Evolutionary conservation across 345 rosid species (phyloP).

Genomic region (Orychophragmus violaceus): DNA sequence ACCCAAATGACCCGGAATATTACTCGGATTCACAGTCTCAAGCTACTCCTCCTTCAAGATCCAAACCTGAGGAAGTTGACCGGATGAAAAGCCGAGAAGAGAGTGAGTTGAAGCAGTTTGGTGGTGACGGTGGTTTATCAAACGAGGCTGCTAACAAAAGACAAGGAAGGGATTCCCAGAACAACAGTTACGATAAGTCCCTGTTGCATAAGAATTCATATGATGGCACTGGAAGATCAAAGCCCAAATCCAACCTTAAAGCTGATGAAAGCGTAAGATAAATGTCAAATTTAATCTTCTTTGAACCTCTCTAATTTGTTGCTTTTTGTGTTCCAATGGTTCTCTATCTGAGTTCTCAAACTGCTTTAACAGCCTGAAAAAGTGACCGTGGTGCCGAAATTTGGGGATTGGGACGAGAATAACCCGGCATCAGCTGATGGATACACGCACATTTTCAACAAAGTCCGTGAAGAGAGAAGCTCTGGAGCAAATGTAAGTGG

Average conservation of each 20-base stretch:
- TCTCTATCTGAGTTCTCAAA: not conserved
- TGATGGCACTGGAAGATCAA: conserved; percentile 53
- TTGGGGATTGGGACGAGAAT: conserved; percentile 88
- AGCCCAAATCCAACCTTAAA: conserved; percentile 37
- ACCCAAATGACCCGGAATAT: conserved; percentile 73
- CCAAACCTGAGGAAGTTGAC: conserved; percentile 40
- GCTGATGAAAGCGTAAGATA: conserved; percentile 68
- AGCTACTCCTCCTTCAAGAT: conserved; percentile 23
- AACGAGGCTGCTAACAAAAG: conserved; percentile 39
- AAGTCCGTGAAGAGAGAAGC: conserved; percentile 74
- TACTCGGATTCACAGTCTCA: conserved; percentile 42
- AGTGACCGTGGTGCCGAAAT: conserved; percentile 81
- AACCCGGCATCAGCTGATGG: conserved; percentile 82
- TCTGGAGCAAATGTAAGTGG: conserved; percentile 42
- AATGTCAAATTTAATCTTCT: not conserved
- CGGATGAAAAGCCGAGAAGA: conserved; percentile 18
- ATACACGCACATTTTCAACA: conserved; percentile 79
- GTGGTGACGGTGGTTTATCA: conserved; percentile 33
- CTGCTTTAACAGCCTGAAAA: conserved; percentile 44
- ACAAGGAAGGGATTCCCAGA: conserved; percentile 50
- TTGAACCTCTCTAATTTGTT: not conserved
- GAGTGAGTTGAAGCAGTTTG: conserved; percentile 37
- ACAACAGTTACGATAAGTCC: conserved; percentile 54
- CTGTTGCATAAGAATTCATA: conserved; percentile 55
- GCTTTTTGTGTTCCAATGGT: not conserved